phyloP scores from a whole-genome alignment of 352 stramenopile genomes.

The Phytophthora podocarpi region DNA sequence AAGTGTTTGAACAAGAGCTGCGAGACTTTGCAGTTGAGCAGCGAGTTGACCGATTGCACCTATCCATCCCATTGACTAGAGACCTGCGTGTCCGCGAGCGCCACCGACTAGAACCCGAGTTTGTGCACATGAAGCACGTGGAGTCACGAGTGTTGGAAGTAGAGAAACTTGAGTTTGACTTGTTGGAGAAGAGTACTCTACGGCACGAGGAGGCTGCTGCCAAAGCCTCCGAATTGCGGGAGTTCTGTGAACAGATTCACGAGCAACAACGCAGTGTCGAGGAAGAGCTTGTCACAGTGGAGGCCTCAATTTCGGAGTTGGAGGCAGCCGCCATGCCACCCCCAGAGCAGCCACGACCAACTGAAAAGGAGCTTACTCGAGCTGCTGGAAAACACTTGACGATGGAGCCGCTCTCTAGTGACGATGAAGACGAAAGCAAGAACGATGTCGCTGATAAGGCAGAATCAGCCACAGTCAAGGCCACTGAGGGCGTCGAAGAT shows the following conservation, averaged over 20 bases:
- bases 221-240: conserved; percentile 40
- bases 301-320: conserved; percentile 34
- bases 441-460: not conserved
- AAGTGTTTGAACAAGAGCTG: conserved; percentile 59
- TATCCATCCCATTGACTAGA: conserved; percentile 44
- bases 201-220: conserved; percentile 54
- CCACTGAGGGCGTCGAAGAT: not conserved
- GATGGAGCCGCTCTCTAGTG: conserved; percentile 19
- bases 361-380: conserved; percentile 40
- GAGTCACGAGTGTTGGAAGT: conserved; percentile 50
- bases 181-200: conserved; percentile 68
- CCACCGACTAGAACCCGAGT: conserved; percentile 58
- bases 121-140: conserved; percentile 64
- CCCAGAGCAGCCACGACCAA: conserved; percentile 41
- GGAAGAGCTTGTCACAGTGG: conserved; percentile 36
- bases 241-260: conserved; percentile 41
- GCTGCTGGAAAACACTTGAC: conserved; percentile 44
- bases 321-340: conserved; percentile 24
- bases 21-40: conserved; percentile 48
- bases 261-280: conserved; percentile 33
- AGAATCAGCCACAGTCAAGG: not conserved
- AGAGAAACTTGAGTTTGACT: conserved; percentile 68
- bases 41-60: conserved; percentile 54
- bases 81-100: conserved; percentile 46
- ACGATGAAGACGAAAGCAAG: conserved; percentile 21